A percentile compares a stretch with the other conserved stretches of the same genome.
phyloP scores from a whole-genome alignment of 139 green algal species.

The Micractinium sp. region DNA sequence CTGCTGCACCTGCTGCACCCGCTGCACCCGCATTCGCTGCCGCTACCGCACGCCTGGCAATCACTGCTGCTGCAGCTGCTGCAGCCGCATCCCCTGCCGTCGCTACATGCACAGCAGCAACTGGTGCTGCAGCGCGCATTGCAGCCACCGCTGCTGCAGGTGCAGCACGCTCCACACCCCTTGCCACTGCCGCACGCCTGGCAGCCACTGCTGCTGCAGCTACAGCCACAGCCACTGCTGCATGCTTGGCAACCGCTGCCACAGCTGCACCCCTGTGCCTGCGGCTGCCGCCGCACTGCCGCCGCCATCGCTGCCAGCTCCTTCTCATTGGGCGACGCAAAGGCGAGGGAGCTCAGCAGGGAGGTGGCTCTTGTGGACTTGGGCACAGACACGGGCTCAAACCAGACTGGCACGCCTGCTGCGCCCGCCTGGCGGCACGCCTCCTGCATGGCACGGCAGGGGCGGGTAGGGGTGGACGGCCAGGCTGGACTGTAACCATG shows the following conservation, averaged over 20 bases:
- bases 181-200: no score
- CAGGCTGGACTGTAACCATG: background rate
- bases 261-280: background rate
- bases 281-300: conserved; percentile 23
- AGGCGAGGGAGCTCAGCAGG: conserved; percentile 45
- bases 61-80: background rate
- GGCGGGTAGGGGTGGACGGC: background rate
- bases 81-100: background rate
- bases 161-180: background rate
- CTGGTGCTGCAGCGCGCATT: conserved; percentile 11
- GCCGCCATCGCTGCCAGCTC: conserved; percentile 67
- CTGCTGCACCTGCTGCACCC: background rate
- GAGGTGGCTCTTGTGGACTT: conserved; percentile 56
- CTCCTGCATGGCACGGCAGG: conserved; percentile 26
- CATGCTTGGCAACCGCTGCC: background rate
- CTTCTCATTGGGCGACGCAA: conserved; percentile 60
- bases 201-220: background rate
- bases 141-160: conserved; percentile 53
- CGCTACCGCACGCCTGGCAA: background rate
- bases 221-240: background rate
- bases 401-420: conserved; percentile 58
- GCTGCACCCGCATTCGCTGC: background rate
- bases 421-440: conserved; percentile 41
- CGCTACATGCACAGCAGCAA: background rate
- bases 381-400: conserved; percentile 75